Percentiles rank a stretch among this genome's conserved stretches.
These are phyloP conservation scores for Ramalina intermedia DNA, from an alignment of 495 filamentous ascomycete genomes.

Conservation along the genomic window DNA sequence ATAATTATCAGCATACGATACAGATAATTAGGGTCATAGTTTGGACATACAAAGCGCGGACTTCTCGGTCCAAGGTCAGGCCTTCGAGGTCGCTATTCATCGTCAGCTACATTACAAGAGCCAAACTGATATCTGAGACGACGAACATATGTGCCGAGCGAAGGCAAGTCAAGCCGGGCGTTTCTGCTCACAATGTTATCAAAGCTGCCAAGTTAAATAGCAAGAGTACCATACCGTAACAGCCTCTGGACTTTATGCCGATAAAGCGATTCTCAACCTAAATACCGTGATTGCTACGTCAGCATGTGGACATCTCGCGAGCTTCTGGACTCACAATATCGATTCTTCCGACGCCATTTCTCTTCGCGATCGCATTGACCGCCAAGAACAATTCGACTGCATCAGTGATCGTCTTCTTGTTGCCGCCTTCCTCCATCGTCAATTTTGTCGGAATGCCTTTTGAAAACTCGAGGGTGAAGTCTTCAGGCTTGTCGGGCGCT, in stretches of 20 bases:
- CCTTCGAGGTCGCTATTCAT: slow-evolving; percentile 52
- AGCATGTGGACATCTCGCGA: background rate
- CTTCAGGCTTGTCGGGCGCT: slow-evolving; percentile 60
- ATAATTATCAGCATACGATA: no score
- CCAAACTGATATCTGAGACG: no score
- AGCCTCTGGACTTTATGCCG: slow-evolving; percentile 23
- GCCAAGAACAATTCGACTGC: slow-evolving; percentile 66
- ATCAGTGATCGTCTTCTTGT: slow-evolving; percentile 52
- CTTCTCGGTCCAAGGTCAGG: slow-evolving; percentile 69
- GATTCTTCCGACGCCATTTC: slow-evolving; percentile 70
- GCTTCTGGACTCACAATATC: slow-evolving; percentile 49
- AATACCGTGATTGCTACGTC: background rate
- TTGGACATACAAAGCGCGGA: slow-evolving; percentile 47
- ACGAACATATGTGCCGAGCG: slow-evolving; percentile 11
- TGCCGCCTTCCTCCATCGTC: slow-evolving; percentile 29
- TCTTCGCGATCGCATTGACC: slow-evolving; percentile 62
- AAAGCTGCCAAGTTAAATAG: background rate
- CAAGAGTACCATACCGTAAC: slow-evolving; percentile 2
- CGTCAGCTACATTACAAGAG: no score
- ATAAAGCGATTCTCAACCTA: slow-evolving; percentile 68
- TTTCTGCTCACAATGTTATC: background rate
- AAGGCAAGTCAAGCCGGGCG: slow-evolving; percentile 46
- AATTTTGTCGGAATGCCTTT: slow-evolving; percentile 73
- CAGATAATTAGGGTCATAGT: no score
- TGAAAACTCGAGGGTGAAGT: slow-evolving; percentile 72